Base-by-base conservation (phyloP, 495 filamentous ascomycete genomes). In the Aspergillus heteromorphus region DNA sequence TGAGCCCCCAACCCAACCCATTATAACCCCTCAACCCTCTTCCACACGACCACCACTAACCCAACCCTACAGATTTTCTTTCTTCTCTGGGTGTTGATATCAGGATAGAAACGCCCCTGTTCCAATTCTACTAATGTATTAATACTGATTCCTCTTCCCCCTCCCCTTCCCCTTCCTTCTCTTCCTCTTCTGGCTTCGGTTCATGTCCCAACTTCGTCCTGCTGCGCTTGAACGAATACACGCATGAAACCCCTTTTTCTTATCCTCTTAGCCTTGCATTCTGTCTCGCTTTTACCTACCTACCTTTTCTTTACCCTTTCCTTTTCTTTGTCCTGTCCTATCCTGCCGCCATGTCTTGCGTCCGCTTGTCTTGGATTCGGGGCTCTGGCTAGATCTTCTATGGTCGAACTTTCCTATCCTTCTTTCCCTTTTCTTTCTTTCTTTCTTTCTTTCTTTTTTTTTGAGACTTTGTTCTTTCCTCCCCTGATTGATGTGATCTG, bases 1-100 rank as follows among this genome's bases (percentile, higher is more conserved):
- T 87, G 62, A 59, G 74, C 70, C 21, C 21, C 56, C 53, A 29
- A 17, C 49, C 74, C 67, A 73, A 64, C 10, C 29, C 31, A 27
- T 11, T 34, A 20, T 11, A 8, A 11, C 38, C 25, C n/a, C n/a
- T n/a, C n/a, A n/a, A n/a, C n/a, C n/a, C n/a, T n/a, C n/a, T n/a
- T n/a, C n/a, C n/a, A n/a, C n/a, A n/a, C n/a, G n/a, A n/a, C n/a
- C n/a, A n/a, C n/a, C n/a, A 14, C 16, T 1, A 38, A 47, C 19
- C 47, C 51, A 21, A 55, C 31, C 14, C 17, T 16, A 8, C 6
- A 78, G 73, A 76, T 77, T 63, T 79, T 83, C 66, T 83, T 83
- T 72, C 71, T 83, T 63, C 66, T 83, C 41, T 83, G 79, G 80
- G 80, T 83, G 34, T 68, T 83, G 63, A 74, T 82, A 63, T 79